A percentile compares a stretch with the other conserved stretches of the same genome.
Conservation (phyloP, 2,329 filamentous ascomycete species). For the Arthrobotrys pseudoclavata region DNA sequence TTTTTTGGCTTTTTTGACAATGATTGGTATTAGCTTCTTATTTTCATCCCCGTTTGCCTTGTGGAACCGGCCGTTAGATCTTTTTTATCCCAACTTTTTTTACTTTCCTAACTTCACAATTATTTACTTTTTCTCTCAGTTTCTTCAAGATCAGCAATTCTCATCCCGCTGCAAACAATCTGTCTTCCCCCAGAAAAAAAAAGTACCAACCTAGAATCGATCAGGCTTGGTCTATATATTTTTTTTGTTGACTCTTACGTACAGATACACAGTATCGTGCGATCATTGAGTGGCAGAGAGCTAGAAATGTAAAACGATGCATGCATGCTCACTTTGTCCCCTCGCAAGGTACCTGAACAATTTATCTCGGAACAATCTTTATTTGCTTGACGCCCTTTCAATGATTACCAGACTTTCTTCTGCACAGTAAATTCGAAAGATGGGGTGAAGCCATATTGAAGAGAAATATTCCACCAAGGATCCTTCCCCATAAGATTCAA, state of each 20-base stretch:
- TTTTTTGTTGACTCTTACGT: constrained; percentile 46
- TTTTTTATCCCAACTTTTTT: constrained; percentile 56
- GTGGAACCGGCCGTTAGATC: constrained; percentile 50
- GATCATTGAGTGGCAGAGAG: constrained; percentile 21
- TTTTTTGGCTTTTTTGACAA: constrained; percentile 27
- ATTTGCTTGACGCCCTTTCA: not conserved
- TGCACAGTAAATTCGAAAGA: constrained; percentile 22
- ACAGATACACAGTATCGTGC: constrained; percentile 22
- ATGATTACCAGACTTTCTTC: constrained; percentile 25
- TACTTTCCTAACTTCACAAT: not conserved
- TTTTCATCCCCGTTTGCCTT: constrained; percentile 26
- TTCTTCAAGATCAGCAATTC: constrained; percentile 38
- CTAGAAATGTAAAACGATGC: not conserved
- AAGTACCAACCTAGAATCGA: constrained; percentile 38
- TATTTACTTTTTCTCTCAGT: constrained; percentile 5
- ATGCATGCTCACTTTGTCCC: not conserved
- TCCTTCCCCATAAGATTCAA: not conserved
- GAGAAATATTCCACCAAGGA: not conserved
- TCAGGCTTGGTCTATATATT: constrained; percentile 39
- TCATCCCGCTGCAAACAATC: constrained; percentile 34
- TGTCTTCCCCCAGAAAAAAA: constrained; percentile 9
- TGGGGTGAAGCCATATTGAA: constrained; percentile 35
- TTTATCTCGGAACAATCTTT: constrained; percentile 31
- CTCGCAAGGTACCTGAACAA: constrained; percentile 39
- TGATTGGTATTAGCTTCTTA: constrained; percentile 17